Conservation (phyloP, 2,329 filamentous ascomycete genomes). For the Neonectria magnoliae region DNA sequence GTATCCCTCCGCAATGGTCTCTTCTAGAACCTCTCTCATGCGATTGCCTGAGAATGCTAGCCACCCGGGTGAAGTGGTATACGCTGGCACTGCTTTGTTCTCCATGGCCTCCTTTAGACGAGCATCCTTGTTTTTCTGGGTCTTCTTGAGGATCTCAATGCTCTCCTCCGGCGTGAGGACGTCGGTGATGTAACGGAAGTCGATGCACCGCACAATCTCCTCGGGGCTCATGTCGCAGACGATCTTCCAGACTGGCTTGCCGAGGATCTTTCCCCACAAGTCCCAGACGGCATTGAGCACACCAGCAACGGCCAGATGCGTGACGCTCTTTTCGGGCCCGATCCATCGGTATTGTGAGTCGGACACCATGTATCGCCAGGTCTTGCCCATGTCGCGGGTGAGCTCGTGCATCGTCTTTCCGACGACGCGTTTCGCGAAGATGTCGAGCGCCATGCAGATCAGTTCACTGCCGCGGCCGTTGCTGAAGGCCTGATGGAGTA, state of each 20-base stretch:
- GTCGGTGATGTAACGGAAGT: conserved; percentile 94
- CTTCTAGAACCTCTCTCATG: conserved; percentile 77
- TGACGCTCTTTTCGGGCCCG: conserved; percentile 92
- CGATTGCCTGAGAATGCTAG: conserved; percentile 90
- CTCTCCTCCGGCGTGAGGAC: conserved; percentile 88
- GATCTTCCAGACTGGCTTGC: conserved; percentile 90
- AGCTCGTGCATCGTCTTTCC: conserved; percentile 81
- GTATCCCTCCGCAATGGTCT: conserved; percentile 82
- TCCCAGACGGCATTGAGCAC: conserved; percentile 95
- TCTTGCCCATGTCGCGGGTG: conserved; percentile 83
- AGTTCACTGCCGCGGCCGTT: conserved; percentile 92
- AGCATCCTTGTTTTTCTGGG: conserved; percentile 73
- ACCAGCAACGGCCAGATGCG: conserved; percentile 87
- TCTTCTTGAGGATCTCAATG: conserved; percentile 72
- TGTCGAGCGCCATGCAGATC: conserved; percentile 83
- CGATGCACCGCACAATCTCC: conserved; percentile 87
- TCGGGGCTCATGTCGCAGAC: conserved; percentile 90
- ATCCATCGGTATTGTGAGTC: conserved; percentile 95
- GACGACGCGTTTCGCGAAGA: conserved; percentile 80
- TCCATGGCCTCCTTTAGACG: conserved; percentile 78
- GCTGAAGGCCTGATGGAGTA: conserved; percentile 70
- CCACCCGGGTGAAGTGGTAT: conserved; percentile 92
- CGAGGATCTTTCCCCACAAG: conserved; percentile 86
- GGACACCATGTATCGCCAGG: conserved; percentile 88
- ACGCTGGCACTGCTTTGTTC: conserved; percentile 83